These are phyloP conservation scores for Lachnellula subtilissima DNA, from an alignment of 2,329 filamentous ascomycete species.

Conservation along the genomic window DNA sequence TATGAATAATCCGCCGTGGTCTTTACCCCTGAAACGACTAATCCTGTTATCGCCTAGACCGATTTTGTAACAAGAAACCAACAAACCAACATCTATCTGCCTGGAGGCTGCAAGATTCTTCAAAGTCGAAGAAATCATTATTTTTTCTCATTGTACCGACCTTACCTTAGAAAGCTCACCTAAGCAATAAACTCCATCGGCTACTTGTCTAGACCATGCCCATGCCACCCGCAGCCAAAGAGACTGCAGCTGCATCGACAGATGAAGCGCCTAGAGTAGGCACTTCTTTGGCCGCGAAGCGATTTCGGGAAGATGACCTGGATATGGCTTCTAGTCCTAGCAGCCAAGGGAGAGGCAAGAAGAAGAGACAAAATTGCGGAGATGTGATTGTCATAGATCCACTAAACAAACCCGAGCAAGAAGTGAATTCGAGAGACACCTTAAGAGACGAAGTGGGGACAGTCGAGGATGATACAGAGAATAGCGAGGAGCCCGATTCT, in stretches of 20 bases:
- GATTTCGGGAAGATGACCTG: conserved; percentile 8
- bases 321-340: conserved; percentile 12
- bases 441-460: conserved; percentile 9
- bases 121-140: conserved; percentile 8
- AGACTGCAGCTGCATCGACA: conserved; percentile 8
- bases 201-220: conserved; percentile 6
- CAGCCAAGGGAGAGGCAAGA: conserved; percentile 8
- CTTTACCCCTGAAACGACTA: conserved; percentile 7
- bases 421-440: conserved; percentile 9
- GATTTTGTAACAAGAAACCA: conserved; percentile 3
- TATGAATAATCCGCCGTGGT: conserved; percentile 6
- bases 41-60: conserved; percentile 6
- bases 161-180: conserved; percentile 8
- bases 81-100: conserved; percentile 9
- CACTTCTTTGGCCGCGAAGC: conserved; percentile 7
- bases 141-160: conserved; percentile 6
- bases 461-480: conserved; percentile 9
- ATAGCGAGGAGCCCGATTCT: conserved; percentile 8
- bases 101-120: conserved; percentile 9
- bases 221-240: conserved; percentile 7
- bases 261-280: conserved; percentile 7
- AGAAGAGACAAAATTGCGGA: conserved; percentile 8
- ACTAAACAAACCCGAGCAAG: conserved; percentile 9
- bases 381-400: conserved; percentile 8
- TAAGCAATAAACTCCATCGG: conserved; percentile 6